A percentile compares a stretch with the other conserved stretches of the same genome.
These are phyloP conservation scores for Aspergillus biplanus DNA, from an alignment of 495 filamentous ascomycete species.

Conservation along the genomic window DNA sequence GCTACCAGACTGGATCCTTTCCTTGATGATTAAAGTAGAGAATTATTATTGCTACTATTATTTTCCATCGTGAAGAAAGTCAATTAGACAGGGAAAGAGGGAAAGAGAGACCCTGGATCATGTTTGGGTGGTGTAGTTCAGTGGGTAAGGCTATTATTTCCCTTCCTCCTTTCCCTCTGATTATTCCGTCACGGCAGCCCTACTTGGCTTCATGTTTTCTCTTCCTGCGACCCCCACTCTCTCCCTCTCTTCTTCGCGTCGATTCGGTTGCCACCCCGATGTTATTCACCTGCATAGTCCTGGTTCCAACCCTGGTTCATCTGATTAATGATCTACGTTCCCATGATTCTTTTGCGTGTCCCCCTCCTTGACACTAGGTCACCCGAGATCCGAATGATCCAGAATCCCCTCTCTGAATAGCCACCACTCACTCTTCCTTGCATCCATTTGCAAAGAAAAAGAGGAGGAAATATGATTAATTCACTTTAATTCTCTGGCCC, in stretches of 20 bases:
- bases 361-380: neutral
- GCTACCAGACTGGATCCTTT: neutral
- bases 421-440: neutral
- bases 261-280: neutral
- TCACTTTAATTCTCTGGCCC: neutral
- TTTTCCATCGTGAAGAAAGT: constrained; percentile 10
- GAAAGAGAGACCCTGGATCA: constrained; percentile 11
- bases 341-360: neutral
- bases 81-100: constrained; percentile 2
- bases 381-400: constrained; percentile 4
- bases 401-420: neutral
- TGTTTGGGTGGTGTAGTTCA: constrained; percentile 46
- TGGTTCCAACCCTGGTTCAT: neutral
- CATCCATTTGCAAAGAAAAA: too few species aligned
- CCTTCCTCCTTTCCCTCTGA: constrained; percentile 1
- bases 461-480: too few species aligned
- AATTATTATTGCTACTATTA: constrained; percentile 4
- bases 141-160: constrained; percentile 34
- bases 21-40: constrained; percentile 8
- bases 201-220: neutral
- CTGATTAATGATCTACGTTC: neutral
- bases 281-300: neutral
- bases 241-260: neutral
- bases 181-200: neutral
- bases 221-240: neutral